Conservation (phyloP, 2,329 filamentous ascomycete genomes). For the Metarhizium anisopliae region DNA sequence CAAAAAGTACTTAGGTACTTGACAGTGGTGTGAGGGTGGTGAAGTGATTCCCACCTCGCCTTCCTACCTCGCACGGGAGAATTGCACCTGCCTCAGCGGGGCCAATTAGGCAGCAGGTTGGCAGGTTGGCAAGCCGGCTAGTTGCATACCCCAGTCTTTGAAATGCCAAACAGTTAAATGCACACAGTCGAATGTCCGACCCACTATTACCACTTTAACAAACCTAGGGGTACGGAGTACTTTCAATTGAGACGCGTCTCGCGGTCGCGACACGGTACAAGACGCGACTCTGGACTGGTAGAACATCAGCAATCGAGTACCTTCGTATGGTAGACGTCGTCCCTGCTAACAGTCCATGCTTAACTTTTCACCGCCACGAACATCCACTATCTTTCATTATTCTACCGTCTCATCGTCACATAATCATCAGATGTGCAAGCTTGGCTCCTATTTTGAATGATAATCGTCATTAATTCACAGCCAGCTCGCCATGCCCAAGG, state of each 20-base stretch:
- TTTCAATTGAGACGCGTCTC: neutral
- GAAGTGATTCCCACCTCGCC: too few relatives aligned
- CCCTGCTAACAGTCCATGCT: neutral
- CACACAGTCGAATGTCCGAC: too few relatives aligned
- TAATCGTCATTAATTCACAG: conserved; percentile 8
- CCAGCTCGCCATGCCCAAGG: conserved; percentile 25
- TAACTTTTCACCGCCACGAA: neutral
- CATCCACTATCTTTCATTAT: neutral
- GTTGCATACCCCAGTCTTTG: too few relatives aligned
- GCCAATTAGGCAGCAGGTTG: too few relatives aligned
- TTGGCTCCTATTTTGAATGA: conserved; percentile 4
- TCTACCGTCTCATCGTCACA: neutral
- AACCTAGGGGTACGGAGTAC: neutral
- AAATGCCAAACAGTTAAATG: too few relatives aligned
- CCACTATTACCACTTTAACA: too few relatives aligned
- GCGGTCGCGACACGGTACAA: conserved; percentile 2
- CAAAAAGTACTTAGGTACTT: too few relatives aligned
- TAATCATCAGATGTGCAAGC: neutral
- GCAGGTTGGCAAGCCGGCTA: too few relatives aligned
- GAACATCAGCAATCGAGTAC: neutral
- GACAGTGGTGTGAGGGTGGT: too few relatives aligned
- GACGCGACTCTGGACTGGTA: conserved; percentile 2
- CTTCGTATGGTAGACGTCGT: neutral
- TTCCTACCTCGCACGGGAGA: too few relatives aligned
- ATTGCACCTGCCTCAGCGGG: too few relatives aligned